Evolutionary conservation across 805 yeast genomes (phyloP).

Genomic region (Starmerella bombi): DNA sequence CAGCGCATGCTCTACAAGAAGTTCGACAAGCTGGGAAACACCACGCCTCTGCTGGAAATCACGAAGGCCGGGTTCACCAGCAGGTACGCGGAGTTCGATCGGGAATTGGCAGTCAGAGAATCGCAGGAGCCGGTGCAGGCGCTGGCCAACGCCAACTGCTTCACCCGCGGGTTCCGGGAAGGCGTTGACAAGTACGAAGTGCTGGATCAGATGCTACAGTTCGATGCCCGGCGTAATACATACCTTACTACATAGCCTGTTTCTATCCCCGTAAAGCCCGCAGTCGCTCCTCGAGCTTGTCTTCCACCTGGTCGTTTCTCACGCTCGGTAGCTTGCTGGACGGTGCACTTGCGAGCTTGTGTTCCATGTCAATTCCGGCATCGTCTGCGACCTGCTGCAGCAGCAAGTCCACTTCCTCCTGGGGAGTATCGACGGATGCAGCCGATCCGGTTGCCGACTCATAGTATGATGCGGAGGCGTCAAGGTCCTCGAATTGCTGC

Average conservation of each 20-base stretch:
- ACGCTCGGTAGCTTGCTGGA: conserved; percentile 37
- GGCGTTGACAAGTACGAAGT: conserved; percentile 2
- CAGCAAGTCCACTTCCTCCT: conserved; percentile 83
- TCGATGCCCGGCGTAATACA: conserved; percentile 9
- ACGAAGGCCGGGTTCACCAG: conserved; percentile 1
- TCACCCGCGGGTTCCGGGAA: conserved; percentile 6
- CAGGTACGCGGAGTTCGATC: conserved; percentile 5
- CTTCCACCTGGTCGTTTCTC: conserved; percentile 59
- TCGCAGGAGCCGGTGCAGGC: conserved; percentile 13
- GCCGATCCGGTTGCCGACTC: conserved; percentile 81
- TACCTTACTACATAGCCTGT: neutral
- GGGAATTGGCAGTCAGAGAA: conserved; percentile 11
- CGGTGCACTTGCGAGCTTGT: conserved; percentile 44
- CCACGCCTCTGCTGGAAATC: conserved; percentile 6
- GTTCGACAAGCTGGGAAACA: conserved; percentile 7
- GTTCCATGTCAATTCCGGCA: conserved; percentile 87
- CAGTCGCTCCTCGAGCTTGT: conserved; percentile 70
- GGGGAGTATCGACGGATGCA: conserved; percentile 82
- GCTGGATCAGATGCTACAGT: conserved; percentile 14
- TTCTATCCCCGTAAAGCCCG: conserved; percentile 57
- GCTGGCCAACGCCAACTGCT: conserved; percentile 13
- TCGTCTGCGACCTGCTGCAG: conserved; percentile 92
- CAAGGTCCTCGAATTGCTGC: conserved; percentile 88
- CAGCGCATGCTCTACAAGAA: conserved; percentile 10
- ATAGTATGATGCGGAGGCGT: conserved; percentile 84